Evolutionary conservation across 768 basidiomycete genomes (phyloP).

Genomic region (Hypholoma fasciculare): DNA sequence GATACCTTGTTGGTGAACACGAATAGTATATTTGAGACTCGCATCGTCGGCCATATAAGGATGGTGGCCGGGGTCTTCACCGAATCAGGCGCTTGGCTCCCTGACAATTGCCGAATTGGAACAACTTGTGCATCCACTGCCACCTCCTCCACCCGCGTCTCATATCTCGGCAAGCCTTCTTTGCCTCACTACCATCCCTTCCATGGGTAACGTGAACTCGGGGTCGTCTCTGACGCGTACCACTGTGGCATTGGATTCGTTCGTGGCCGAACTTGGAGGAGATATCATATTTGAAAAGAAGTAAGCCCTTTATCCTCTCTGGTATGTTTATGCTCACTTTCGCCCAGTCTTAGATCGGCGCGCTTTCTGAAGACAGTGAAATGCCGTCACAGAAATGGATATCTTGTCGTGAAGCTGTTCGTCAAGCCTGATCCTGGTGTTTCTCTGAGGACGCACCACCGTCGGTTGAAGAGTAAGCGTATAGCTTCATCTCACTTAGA

Average conservation of each 20-base stretch:
- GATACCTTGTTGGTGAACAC: too few relatives aligned
- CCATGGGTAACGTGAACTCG: constrained; percentile 81
- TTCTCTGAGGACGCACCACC: constrained; percentile 71
- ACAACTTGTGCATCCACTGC: too few relatives aligned
- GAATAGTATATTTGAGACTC: too few relatives aligned
- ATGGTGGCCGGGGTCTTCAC: too few relatives aligned
- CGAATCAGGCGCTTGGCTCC: too few relatives aligned
- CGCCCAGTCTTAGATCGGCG: constrained; percentile 61
- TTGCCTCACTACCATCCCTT: background rate
- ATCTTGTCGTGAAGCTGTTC: constrained; percentile 91
- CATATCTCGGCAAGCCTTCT: background rate
- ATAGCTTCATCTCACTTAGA: background rate
- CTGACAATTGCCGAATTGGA: too few relatives aligned
- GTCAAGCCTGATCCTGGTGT: constrained; percentile 90
- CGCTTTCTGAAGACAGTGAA: constrained; percentile 83
- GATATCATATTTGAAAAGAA: constrained; percentile 93
- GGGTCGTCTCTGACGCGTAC: constrained; percentile 70
- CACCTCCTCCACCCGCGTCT: too few relatives aligned
- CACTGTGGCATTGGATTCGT: constrained; percentile 84
- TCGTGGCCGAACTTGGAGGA: constrained; percentile 82
- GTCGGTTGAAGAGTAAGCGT: constrained; percentile 71
- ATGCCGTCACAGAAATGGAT: constrained; percentile 81
- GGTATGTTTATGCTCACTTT: background rate
- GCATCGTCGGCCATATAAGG: too few relatives aligned
- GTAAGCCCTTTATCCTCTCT: constrained; percentile 38